Evolutionary conservation across 2,329 filamentous ascomycete species (phyloP).

Genomic region (Colletotrichum sp.): DNA sequence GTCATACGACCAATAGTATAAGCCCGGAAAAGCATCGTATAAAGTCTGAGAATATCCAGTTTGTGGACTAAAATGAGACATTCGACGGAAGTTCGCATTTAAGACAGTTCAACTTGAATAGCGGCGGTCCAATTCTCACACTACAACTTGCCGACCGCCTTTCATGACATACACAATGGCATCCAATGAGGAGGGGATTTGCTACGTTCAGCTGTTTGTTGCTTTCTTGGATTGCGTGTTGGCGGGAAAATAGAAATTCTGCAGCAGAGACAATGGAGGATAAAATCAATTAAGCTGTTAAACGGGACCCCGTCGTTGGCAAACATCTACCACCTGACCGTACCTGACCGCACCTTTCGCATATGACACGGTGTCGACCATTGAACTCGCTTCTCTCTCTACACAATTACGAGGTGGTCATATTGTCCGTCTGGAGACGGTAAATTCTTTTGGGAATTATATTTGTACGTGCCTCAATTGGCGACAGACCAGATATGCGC

Average conservation of each 20-base stretch:
- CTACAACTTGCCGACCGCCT: not conserved
- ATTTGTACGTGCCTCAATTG: too few relatives aligned
- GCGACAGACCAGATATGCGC: too few relatives aligned
- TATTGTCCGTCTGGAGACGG: too few relatives aligned
- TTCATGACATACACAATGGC: not conserved
- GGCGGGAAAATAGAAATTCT: not conserved
- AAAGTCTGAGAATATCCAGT: not conserved
- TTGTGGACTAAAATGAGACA: rapidly evolving
- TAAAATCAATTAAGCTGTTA: not conserved
- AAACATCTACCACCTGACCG: not conserved
- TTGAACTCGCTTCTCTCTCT: rapidly evolving
- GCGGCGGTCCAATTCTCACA: not conserved
- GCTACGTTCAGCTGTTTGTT: not conserved
- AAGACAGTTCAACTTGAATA: not conserved
- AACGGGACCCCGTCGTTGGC: not conserved
- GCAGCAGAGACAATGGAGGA: not conserved
- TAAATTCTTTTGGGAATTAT: too few relatives aligned
- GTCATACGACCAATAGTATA: too few relatives aligned
- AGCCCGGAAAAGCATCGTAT: not conserved
- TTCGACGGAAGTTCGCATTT: not conserved
- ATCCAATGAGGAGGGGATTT: not conserved
- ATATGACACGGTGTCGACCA: not conserved
- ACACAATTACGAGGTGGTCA: too few relatives aligned
- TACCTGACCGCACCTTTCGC: too few relatives aligned
- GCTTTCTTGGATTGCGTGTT: not conserved